These are phyloP conservation scores for Talinum fruticosum DNA, from an alignment of 148 eudicot genomes.

Conservation along the genomic window DNA sequence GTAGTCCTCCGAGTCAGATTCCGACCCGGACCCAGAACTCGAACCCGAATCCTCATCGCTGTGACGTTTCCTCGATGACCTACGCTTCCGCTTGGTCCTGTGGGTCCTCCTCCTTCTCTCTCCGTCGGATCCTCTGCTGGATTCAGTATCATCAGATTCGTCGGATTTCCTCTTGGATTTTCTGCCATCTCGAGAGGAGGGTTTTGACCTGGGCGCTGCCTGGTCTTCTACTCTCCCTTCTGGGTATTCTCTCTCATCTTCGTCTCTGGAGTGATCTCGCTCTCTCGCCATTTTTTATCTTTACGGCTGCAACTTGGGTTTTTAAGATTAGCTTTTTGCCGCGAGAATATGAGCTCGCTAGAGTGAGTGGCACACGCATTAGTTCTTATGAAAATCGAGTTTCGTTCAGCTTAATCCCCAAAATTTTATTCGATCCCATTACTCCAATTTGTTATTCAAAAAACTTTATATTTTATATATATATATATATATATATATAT, in stretches of 20 bases:
- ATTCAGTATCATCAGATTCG: slow-evolving; percentile 23
- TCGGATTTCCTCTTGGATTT: slow-evolving; percentile 35
- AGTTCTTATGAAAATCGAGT: no score
- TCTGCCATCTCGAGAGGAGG: background rate
- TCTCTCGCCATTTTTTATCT: slow-evolving; percentile 30
- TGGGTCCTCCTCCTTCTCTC: slow-evolving; percentile 27
- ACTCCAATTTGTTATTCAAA: no score
- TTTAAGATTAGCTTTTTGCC: slow-evolving; percentile 1
- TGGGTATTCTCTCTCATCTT: background rate
- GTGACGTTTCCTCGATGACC: slow-evolving; percentile 33
- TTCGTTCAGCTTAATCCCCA: no score
- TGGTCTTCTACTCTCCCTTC: slow-evolving; percentile 9
- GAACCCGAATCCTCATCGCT: slow-evolving; percentile 38
- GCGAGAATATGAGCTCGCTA: background rate
- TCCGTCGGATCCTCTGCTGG: slow-evolving; percentile 32
- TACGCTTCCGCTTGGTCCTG: slow-evolving; percentile 27
- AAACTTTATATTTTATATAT: no score
- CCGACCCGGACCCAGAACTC: slow-evolving; percentile 35
- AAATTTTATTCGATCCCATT: no score
- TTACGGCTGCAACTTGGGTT: slow-evolving; percentile 1
- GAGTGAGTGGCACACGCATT: no score
- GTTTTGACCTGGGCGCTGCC: background rate
- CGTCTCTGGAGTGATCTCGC: slow-evolving; percentile 24
- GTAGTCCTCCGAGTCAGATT: slow-evolving; percentile 35
- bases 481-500: no score